Evolutionary conservation across 228 moss, liverwort and hornwort species (phyloP), one percentile per base, ranked within the genome.

Genomic region (Sphagnum magellanicum): DNA sequence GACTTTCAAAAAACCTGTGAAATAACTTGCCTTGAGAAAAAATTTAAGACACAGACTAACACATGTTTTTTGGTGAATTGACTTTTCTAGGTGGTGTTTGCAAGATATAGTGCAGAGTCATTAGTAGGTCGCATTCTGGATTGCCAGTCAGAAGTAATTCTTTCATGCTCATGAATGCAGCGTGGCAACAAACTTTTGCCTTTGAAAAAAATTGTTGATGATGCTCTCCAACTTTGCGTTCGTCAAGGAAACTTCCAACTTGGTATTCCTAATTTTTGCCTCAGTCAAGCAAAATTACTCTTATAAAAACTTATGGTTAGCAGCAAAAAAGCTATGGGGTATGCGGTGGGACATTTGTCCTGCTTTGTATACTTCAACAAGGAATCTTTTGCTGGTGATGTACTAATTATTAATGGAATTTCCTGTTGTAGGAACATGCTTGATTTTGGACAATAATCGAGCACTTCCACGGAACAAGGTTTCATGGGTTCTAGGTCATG

Each of bases 101-200:
- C 48, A 63, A 79, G 80, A 10, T 84, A 77, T 48, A 84, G 83
- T 72, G 71, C 83, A 13, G 83, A 84, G 59, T 77, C 83, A 53
- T 50, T 84, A 69, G 80, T 77, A 63, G 67, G 80, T 67, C 79
- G 83, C 8, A 80, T 84, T 62, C 57, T 84, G 50, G 83, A 80
- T 46, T 74, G 71, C 64, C 68, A 77, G 61, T 73, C 83, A 51
- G 71, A 68, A 51, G 73, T 80, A 62, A 46, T 84, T 15, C 74
- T 80, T 52, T 74, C 83, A 60, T 80, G 80, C 67, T 80, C 79
- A 53, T 80, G 67, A 62, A 77, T 72, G 50, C 74, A 77, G 70
- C 77, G 83, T 66, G 83, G 69, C 50, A 70, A 80, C 66, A 84
- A 84, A 68, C 9, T 77, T 14, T 67, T 84, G 51, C 80, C 79